Evolutionary conservation across 768 basidiomycete genomes (phyloP), one percentile per base, ranked within the genome.

Genomic region (Mycena amicta): DNA sequence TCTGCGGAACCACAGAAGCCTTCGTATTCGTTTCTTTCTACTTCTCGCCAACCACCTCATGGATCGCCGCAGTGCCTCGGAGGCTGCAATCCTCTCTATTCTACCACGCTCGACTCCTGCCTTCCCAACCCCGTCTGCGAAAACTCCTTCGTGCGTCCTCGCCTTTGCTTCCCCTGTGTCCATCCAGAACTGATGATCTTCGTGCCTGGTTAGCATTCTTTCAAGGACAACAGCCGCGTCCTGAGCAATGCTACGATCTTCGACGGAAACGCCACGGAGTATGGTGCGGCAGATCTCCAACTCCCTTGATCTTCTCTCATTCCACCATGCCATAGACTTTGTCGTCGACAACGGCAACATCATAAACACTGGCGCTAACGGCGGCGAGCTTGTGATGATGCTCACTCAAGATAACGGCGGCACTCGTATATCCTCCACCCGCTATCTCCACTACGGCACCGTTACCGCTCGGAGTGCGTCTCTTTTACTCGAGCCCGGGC

Each of bases 31-130:
- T 28, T 25, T n/a, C 49, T 28, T 26, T 20, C 37, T 29, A 6
- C 15, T 27, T 30, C 8, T 22, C 29, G 49, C 50, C 16, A 37
- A 59, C 25, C 13, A 31, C 60, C 50, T 23, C 22, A 31, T 33
- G 39, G 37, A 45, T 26, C 23, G 64, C 91, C n/a, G 86, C 93
- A 86, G 70, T 93, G 92, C 68, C 76, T 92, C 30, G 90, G 90
- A 47, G 93, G 93, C n/a, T 95, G 93, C 75, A 85, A 94, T 67
- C 91, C 93, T 20, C 77, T 92, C 28, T 73, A 77, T 41, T 94
- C 92, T 5, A 66, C 85, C 66, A 69, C 80, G 3, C 72, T 88
- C 37, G 73, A 74, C 57, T 91, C 92, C 0, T 95, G 91, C 74
- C 72, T 68, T 49, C 90, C 91, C 1, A 81, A 80, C 45, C 92